These are phyloP conservation scores for Laburnicola sp. DNA, from an alignment of 2,329 filamentous ascomycete genomes.

Conservation along the genomic window DNA sequence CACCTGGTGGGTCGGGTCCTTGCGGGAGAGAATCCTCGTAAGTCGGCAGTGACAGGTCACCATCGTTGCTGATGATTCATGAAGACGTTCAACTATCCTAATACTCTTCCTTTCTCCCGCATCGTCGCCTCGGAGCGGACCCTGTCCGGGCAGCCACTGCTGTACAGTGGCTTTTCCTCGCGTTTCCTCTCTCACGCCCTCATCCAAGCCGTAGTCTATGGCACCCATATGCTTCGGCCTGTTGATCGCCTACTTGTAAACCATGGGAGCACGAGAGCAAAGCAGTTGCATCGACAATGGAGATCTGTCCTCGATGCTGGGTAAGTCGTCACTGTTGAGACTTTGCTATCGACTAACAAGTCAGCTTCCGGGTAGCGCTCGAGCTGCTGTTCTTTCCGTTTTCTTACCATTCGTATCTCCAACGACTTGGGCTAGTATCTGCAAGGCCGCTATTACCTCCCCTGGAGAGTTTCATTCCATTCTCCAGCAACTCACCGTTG, in stretches of 20 bases:
- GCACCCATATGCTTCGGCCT: conserved; percentile 27
- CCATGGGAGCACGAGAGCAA: conserved; percentile 24
- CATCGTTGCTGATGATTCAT: neutral
- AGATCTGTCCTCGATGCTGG: conserved; percentile 22
- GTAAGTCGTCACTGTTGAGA: conserved; percentile 18
- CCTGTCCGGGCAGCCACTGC: conserved; percentile 24
- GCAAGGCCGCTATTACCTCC: conserved; percentile 32
- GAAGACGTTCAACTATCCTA: conserved; percentile 34
- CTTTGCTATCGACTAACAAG: conserved; percentile 10
- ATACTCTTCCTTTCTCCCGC: conserved; percentile 27
- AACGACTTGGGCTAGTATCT: conserved; percentile 36
- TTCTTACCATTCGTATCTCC: conserved; percentile 36
- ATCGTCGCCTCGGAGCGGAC: conserved; percentile 30
- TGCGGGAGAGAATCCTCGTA: conserved; percentile 36
- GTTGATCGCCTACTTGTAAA: conserved; percentile 35
- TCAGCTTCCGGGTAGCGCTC: conserved; percentile 33
- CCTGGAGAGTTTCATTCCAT: conserved; percentile 33
- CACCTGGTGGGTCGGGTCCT: conserved; percentile 42
- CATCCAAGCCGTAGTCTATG: conserved; percentile 25
- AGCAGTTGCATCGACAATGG: conserved; percentile 25
- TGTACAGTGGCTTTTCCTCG: conserved; percentile 34
- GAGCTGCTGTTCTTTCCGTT: conserved; percentile 39
- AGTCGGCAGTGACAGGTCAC: neutral
- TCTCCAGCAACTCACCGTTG: conserved; percentile 34
- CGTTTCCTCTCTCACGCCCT: conserved; percentile 25